Evolutionary conservation across 2,329 filamentous ascomycete genomes (phyloP).

Genomic region (Cordyceps farinosa): DNA sequence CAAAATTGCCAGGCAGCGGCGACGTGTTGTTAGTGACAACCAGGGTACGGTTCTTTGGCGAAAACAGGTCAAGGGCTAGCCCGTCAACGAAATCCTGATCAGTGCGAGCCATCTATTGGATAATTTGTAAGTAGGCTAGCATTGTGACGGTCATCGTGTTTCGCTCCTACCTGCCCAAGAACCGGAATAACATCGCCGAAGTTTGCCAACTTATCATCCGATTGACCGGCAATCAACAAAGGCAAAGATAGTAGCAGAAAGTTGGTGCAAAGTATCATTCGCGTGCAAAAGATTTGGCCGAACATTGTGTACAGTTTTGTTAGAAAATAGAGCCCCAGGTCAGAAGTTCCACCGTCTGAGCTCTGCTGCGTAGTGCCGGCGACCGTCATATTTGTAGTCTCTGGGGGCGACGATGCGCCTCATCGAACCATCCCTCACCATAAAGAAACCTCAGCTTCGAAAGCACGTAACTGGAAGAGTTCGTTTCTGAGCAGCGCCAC

Average conservation of each 20-base stretch:
- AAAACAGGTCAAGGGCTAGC: conserved; percentile 31
- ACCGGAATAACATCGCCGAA: neutral
- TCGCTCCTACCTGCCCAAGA: neutral
- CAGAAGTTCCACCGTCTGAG: neutral
- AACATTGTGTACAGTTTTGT: too few relatives aligned
- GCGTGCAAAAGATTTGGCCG: too few relatives aligned
- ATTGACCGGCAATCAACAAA: neutral
- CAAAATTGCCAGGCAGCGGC: conserved; percentile 29
- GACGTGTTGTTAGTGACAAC: conserved; percentile 29
- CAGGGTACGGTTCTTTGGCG: conserved; percentile 29
- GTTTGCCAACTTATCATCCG: neutral
- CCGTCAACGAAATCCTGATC: conserved; percentile 33
- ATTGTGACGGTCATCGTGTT: neutral
- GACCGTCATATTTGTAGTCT: neutral
- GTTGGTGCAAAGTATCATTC: too few relatives aligned
- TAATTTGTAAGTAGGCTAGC: neutral
- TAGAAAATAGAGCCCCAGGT: neutral
- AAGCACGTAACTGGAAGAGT: neutral
- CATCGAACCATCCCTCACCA: neutral
- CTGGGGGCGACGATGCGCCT: neutral
- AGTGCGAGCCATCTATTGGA: conserved; percentile 18
- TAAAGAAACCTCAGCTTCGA: neutral
- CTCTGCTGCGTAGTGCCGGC: neutral
- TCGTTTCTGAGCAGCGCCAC: neutral
- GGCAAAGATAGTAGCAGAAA: neutral